These are phyloP conservation scores for Chlamydomonas sp. DNA, from an alignment of 139 green algal genomes.

Conservation along the genomic window DNA sequence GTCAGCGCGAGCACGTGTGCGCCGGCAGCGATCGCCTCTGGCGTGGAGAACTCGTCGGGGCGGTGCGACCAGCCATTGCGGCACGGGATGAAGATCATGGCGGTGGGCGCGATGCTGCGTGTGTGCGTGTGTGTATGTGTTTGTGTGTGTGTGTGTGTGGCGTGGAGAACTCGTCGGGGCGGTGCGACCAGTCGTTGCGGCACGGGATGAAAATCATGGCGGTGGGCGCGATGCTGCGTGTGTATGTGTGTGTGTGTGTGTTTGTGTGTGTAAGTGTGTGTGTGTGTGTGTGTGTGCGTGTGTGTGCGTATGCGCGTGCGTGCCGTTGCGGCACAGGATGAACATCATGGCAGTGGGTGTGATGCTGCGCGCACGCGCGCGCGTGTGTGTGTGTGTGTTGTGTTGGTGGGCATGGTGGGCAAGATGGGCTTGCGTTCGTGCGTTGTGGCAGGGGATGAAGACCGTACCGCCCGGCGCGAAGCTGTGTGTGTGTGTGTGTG, in stretches of 20 bases:
- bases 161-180: constrained; percentile 82
- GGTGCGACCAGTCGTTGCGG: constrained; percentile 70
- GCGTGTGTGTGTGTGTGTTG: no score
- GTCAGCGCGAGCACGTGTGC: constrained; percentile 59
- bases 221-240: constrained; percentile 66
- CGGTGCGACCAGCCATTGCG: constrained; percentile 72
- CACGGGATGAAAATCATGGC: constrained; percentile 98
- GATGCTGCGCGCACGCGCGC: no score
- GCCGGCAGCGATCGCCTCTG: constrained; percentile 53
- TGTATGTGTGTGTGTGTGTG: no score
- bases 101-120: constrained; percentile 69
- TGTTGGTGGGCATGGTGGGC: no score
- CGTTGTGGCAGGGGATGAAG: no score
- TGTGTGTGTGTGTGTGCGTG: constrained; percentile 54
- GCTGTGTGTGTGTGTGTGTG: no score
- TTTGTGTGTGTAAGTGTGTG: no score
- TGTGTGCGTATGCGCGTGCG: constrained; percentile 86
- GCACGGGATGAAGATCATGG: constrained; percentile 98
- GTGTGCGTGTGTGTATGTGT: no score
- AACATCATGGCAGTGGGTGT: constrained; percentile 93
- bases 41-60: constrained; percentile 80
- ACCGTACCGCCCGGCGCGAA: no score
- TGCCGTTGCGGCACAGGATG: constrained; percentile 83
- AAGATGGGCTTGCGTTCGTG: no score
- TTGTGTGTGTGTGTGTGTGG: no score